Evolutionary conservation across 192 early-diverging fungal species (phyloP).

Genomic region (Jimgerdemannia lactiflua): DNA sequence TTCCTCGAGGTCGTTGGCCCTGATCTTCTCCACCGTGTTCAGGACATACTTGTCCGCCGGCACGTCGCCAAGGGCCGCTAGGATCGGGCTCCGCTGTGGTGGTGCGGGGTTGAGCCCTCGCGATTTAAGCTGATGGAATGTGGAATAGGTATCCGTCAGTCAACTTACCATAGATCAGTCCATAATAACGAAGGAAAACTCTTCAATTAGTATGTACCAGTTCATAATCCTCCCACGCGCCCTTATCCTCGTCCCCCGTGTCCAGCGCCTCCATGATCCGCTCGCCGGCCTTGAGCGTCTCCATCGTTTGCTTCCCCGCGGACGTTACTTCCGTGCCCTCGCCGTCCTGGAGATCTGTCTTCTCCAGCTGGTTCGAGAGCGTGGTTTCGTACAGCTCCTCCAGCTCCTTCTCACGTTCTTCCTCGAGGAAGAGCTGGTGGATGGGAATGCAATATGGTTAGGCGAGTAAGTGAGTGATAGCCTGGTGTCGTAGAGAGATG

Average conservation of each 20-base stretch:
- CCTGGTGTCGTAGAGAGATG: too few relatives aligned
- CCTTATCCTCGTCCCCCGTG: constrained; percentile 79
- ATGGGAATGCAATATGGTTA: too few relatives aligned
- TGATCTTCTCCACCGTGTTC: constrained; percentile 70
- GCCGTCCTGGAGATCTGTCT: constrained; percentile 41
- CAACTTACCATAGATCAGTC: neutral
- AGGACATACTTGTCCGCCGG: constrained; percentile 81
- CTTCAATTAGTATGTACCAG: constrained; percentile 31
- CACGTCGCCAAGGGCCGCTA: constrained; percentile 60
- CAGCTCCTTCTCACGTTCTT: constrained; percentile 93
- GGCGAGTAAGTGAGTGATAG: too few relatives aligned
- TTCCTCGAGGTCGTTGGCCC: constrained; percentile 84
- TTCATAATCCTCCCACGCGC: constrained; percentile 63
- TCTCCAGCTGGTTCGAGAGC: constrained; percentile 64
- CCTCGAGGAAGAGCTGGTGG: constrained; percentile 82
- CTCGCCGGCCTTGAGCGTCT: constrained; percentile 96
- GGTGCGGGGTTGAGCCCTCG: constrained; percentile 32
- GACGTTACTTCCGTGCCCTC: constrained; percentile 47
- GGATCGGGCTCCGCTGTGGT: constrained; percentile 60
- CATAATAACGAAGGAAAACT: neutral
- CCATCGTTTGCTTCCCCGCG: constrained; percentile 88
- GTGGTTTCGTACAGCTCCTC: constrained; percentile 88
- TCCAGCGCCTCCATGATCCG: constrained; percentile 91
- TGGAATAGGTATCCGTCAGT: neutral
- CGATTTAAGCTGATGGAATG: constrained; percentile 27